Percentiles rank a stretch among this genome's conserved stretches.
Evolutionary conservation across 2,329 filamentous ascomycete genomes (phyloP).

Genomic region (Alternaria brassicicola): DNA sequence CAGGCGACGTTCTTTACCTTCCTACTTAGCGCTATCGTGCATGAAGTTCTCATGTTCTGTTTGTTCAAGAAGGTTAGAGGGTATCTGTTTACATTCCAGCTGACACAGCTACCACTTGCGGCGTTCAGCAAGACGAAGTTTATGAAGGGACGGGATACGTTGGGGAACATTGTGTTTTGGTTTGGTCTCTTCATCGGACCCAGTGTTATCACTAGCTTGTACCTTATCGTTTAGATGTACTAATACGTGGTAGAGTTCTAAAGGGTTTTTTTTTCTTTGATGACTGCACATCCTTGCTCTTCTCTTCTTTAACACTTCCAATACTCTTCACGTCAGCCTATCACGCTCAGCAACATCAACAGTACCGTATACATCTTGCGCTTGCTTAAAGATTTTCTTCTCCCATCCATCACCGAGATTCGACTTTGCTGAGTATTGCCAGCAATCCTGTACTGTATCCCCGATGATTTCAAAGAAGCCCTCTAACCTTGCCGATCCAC

Average conservation of each 20-base stretch:
- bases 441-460: conserved; percentile 61
- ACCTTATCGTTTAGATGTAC: conserved; percentile 52
- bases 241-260: not conserved
- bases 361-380: conserved; percentile 55
- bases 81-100: conserved; percentile 74
- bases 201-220: conserved; percentile 64
- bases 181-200: conserved; percentile 77
- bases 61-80: conserved; percentile 79
- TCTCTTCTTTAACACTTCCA: conserved; percentile 49
- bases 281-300: not conserved
- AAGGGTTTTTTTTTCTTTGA: not conserved
- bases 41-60: conserved; percentile 81
- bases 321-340: conserved; percentile 49
- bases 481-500: conserved; percentile 59
- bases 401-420: conserved; percentile 56
- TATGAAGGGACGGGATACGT: conserved; percentile 64
- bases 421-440: conserved; percentile 57
- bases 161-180: conserved; percentile 81
- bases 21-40: conserved; percentile 71
- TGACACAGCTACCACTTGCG: conserved; percentile 75
- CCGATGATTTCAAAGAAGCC: conserved; percentile 64
- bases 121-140: conserved; percentile 69
- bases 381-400: conserved; percentile 53
- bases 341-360: conserved; percentile 52
- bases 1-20: conserved; percentile 79